Base-by-base conservation (phyloP, 371 early-diverging fungal species). In the Capniomyces stellatus region DNA sequence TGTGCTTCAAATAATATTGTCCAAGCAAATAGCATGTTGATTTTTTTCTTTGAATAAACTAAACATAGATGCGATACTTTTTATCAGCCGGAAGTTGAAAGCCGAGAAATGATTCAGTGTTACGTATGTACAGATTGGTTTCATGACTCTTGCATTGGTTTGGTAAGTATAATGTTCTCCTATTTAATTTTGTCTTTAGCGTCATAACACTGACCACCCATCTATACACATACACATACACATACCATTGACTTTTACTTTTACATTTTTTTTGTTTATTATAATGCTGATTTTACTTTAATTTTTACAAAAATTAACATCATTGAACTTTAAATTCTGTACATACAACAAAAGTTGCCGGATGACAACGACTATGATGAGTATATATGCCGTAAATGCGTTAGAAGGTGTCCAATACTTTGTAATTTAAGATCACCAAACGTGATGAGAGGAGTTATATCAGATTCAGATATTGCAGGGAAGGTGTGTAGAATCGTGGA, bases 101-200 rank as follows among this genome's bases (percentile, higher is more conserved):
- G 77, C 22, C 75, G 68, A 18, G 69, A 70, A 48, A 90, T 92
- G 93, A 67, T 79, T 29, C 86, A 89, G 71, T 92, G 93, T 56
- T 62, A 78, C 30, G 54, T 77, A 0, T 92, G 93, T 63, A 81
- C 86, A 59, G 89, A 86, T 60, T 86, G 85, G 90, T 83, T 79
- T 62, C 89, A 90, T 67, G 81, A 84, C 28, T 59, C 66, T 0
- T 92, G 92, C 60, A 85, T 92, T 55, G 79, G 35, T 10, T 6
- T 35, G 35, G 81, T 35, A 35, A 15, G 35, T 29, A 62, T 24
- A 51, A 18, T 56, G 13, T 19, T 40, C 39, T 13, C 39, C 25
- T 30, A 39, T 43, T 29, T n/a, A n/a, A n/a, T n/a, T n/a, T n/a
- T n/a, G n/a, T n/a, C n/a, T n/a, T n/a, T n/a, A n/a, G n/a, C n/a